Conservation (phyloP, 2,329 filamentous ascomycete genomes). For the Taxawa tesnikishii region DNA sequence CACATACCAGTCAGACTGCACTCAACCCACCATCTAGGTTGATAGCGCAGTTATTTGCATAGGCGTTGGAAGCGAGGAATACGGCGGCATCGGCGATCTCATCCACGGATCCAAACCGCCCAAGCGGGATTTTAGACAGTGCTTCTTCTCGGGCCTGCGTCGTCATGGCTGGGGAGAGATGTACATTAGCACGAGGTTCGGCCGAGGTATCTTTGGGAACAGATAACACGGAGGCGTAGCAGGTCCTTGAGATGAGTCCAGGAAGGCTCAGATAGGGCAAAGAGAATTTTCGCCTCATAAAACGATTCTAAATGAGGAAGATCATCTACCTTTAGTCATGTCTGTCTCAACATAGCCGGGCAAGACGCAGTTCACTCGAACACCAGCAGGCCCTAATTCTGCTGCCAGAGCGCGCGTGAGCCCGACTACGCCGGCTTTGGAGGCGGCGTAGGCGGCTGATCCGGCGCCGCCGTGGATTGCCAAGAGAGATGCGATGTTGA, state of each 20-base stretch:
- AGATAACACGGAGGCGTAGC: no score
- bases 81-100: constrained; percentile 39
- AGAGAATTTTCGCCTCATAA: constrained; percentile 1
- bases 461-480: constrained; percentile 57
- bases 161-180: constrained; percentile 28
- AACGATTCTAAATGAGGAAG: constrained; percentile 4
- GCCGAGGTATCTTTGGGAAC: no score
- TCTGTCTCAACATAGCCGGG: constrained; percentile 13
- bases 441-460: constrained; percentile 33
- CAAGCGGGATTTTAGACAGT: constrained; percentile 27
- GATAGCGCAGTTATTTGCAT: constrained; percentile 76
- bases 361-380: constrained; percentile 53
- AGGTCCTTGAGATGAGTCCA: no score
- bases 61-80: constrained; percentile 52
- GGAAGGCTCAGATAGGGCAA: no score
- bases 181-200: constrained; percentile 21
- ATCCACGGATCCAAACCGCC: constrained; percentile 30
- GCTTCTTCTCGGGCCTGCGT: constrained; percentile 28
- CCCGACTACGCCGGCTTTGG: constrained; percentile 11
- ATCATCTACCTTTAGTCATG: constrained; percentile 11
- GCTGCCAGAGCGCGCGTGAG: constrained; percentile 10
- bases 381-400: constrained; percentile 36
- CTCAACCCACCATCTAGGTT: constrained; percentile 79
- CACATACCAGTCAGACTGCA: no score
- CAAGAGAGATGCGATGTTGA: constrained; percentile 71